Evolutionary conservation across 2,329 filamentous ascomycete species (phyloP), one percentile per base, ranked within the genome.

Genomic region (Hymenoscyphus occultus): DNA sequence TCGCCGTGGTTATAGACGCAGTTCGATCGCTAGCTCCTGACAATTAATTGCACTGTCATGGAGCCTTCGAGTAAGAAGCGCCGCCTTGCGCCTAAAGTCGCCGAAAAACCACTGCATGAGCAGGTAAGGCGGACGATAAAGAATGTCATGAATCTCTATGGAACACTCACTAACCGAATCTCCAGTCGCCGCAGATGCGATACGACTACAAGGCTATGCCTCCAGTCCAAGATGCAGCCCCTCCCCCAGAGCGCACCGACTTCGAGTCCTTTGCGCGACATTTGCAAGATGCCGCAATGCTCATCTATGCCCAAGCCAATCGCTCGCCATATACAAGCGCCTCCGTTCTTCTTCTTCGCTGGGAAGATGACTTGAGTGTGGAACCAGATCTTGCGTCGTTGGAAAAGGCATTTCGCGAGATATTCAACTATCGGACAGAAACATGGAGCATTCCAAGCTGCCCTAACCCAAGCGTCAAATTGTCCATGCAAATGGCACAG

Each of bases 241-340:
- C 74, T 60, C 71, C 74, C 66, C 69, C 73, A 59, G 75, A 76
- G 65, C 72, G 74, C 61, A 73, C 69, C 76, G 86, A 88, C 71
- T 89, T 89, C 76, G 86, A 89, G 76, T 82, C 84, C 62, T 89
- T 89, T 73, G 86, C 86, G 66, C 82, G 86, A 58, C 86, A 89
- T 77, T 81, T 89, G 56, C 86, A 89, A 74, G 86, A 89, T 81
- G 86, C 86, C 60, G 86, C 86, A 69, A 87, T 88, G 82, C 80
- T 87, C 71, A 87, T 89, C 70, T 85, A 87, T 74, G 82, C 84
- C 68, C 86, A 88, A 76, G 84, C 84, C 57, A 84, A 87, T 72
- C 82, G 81, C 65, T 80, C 81, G 2, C 81, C 82, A 31, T 87
- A 89, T 69, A 81, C 78, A 19, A 82, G 81, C 64, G 85, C 86